Base-by-base conservation (phyloP, 331 rosid genomes). In the Acacia pycnantha region DNA sequence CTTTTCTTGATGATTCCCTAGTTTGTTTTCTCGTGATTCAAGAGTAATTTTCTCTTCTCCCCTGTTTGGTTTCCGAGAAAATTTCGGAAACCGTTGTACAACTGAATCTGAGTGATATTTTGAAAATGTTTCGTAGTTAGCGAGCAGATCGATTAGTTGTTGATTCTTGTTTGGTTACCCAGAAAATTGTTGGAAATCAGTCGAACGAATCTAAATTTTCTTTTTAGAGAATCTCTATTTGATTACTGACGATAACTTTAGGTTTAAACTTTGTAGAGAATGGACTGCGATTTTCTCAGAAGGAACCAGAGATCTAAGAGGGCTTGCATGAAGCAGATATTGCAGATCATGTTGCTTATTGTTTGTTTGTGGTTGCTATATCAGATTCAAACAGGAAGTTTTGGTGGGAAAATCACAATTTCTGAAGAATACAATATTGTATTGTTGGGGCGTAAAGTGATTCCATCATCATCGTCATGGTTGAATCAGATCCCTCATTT, bases 321-420 rank as follows among this genome's bases (percentile, higher is more conserved):
- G 73, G 51, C 65, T 18, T 79, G 53, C 76, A 73, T 78, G 70
- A 86, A 79, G 73, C 89, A 68, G 64, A 79, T 77, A 43, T 76
- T 91, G 65, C 86, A 77, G 81, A 59, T 79, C 56, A 82, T 76
- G 40, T 48, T 88, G 68, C n/a, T 88, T 77, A 73, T 73, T 54
- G 65, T 81, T 47, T 85, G 87, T 81, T 58, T 77, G 31, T 89
- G 91, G 93, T 71, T 88, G 86, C 59, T 85, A 3, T 89, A 85
- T 85, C 91, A 91, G 78, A 61, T 82, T 48, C 73, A 82, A 58
- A 62, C 46, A 43, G 58, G 66, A 54, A 81, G 68, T 29, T 59
- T 72, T 76, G 80, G 72, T 1, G 43, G 37, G 59, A 73, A 84
- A 54, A 79, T 59, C 62, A 77, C 71, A 77, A 21, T 73, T 59